These are phyloP conservation scores for Globisporangium ultimum DNA, from an alignment of 352 stramenopile species.

Conservation along the genomic window DNA sequence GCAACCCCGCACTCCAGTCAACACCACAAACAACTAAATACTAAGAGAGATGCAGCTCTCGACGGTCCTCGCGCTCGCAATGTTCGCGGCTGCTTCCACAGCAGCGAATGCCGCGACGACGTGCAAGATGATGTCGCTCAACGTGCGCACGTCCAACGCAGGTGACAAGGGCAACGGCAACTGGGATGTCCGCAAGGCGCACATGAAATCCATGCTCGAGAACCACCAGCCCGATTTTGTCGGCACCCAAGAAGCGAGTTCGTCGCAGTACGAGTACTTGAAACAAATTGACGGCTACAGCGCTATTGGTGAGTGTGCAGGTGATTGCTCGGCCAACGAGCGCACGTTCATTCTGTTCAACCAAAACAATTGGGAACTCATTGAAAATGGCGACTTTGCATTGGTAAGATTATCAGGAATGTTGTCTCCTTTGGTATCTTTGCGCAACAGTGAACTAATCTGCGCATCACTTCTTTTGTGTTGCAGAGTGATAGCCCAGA, in stretches of 20 bases:
- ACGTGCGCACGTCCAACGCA: constrained; percentile 67
- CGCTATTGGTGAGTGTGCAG: constrained; percentile 51
- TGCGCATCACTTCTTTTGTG: not conserved
- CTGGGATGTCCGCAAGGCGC: constrained; percentile 46
- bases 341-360: constrained; percentile 61
- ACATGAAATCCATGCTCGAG: constrained; percentile 47
- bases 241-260: constrained; percentile 70
- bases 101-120: not conserved
- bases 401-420: constrained; percentile 16
- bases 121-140: constrained; percentile 56
- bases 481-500: constrained; percentile 5
- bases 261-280: constrained; percentile 55
- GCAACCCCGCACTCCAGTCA: not conserved
- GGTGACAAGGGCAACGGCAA: constrained; percentile 18
- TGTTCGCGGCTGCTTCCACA: not conserved
- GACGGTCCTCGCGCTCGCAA: constrained; percentile 1
- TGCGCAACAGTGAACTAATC: too few species aligned
- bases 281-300: constrained; percentile 49
- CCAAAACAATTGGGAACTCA: constrained; percentile 39
- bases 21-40: not conserved
- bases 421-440: not conserved
- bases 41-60: not conserved
- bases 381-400: constrained; percentile 66
- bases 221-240: constrained; percentile 65
- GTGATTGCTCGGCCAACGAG: constrained; percentile 53